phyloP scores from a whole-genome alignment of 306 rosid species.

The Trifolium repens region DNA sequence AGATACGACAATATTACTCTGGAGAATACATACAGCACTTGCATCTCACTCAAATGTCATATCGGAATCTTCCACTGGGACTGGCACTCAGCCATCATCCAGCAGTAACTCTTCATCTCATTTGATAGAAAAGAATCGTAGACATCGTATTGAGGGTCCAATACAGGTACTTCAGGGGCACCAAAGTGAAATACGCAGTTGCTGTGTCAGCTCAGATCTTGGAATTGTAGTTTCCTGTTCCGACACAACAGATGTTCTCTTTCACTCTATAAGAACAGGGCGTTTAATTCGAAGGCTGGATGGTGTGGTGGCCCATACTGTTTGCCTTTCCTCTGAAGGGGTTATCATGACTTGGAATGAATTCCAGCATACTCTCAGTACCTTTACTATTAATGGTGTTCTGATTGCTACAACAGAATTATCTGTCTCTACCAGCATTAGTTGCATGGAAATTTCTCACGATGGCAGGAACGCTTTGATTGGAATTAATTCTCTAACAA shows the following conservation, averaged over 20 bases:
- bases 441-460: conserved; percentile 89
- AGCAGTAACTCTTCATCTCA: conserved; percentile 59
- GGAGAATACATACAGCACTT: conserved; percentile 81
- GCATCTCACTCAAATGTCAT: conserved; percentile 58
- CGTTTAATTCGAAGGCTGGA: conserved; percentile 75
- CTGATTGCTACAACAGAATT: conserved; percentile 66
- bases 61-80: conserved; percentile 59
- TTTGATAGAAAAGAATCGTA: conserved; percentile 66
- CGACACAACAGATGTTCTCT: conserved; percentile 71
- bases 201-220: conserved; percentile 91
- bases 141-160: conserved; percentile 87
- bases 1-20: conserved; percentile 79
- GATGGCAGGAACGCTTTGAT: conserved; percentile 87
- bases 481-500: conserved; percentile 64
- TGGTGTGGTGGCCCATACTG: conserved; percentile 79
- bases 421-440: conserved; percentile 61
- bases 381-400: conserved; percentile 85
- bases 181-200: conserved; percentile 74
- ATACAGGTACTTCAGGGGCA: conserved; percentile 88
- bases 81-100: conserved; percentile 51
- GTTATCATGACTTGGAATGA: conserved; percentile 84
- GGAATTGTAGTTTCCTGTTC: conserved; percentile 93
- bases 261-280: conserved; percentile 87
- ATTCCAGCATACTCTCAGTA: conserved; percentile 64
- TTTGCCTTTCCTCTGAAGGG: conserved; percentile 89